These are phyloP conservation scores for Hirschfeldia incana DNA, from an alignment of 345 rosid genomes.

Conservation along the genomic window DNA sequence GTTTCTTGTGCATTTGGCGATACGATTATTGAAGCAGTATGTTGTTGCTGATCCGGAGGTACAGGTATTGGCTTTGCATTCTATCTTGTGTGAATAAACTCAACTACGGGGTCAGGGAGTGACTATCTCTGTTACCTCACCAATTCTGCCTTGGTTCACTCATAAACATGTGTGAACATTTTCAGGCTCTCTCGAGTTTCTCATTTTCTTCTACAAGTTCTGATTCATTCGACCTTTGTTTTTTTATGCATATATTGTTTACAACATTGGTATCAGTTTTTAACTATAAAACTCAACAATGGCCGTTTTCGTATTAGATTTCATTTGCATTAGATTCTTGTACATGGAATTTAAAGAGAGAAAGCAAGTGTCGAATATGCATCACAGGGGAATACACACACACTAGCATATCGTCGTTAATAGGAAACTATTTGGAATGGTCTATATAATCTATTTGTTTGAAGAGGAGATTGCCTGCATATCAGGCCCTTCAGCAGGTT, in stretches of 20 bases:
- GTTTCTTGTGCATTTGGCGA: too few species aligned
- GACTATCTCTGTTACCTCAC: not conserved
- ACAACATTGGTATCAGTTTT: not conserved
- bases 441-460: not conserved
- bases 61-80: conserved; percentile 52
- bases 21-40: conserved; percentile 12
- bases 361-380: not conserved
- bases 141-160: not conserved
- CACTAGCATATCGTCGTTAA: not conserved
- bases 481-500: not conserved
- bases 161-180: not conserved
- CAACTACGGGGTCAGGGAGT: too few species aligned
- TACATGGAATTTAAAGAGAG: not conserved
- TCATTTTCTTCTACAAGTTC: not conserved
- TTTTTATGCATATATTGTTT: not conserved
- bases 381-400: not conserved
- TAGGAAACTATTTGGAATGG: not conserved
- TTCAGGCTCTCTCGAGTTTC: not conserved
- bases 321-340: not conserved
- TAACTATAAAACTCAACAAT: not conserved
- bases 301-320: not conserved
- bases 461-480: not conserved
- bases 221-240: not conserved
- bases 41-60: conserved; percentile 59
- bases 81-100: too few species aligned